Conservation (phyloP, 495 filamentous ascomycete species). For the Lindgomyces ingoldianus region DNA sequence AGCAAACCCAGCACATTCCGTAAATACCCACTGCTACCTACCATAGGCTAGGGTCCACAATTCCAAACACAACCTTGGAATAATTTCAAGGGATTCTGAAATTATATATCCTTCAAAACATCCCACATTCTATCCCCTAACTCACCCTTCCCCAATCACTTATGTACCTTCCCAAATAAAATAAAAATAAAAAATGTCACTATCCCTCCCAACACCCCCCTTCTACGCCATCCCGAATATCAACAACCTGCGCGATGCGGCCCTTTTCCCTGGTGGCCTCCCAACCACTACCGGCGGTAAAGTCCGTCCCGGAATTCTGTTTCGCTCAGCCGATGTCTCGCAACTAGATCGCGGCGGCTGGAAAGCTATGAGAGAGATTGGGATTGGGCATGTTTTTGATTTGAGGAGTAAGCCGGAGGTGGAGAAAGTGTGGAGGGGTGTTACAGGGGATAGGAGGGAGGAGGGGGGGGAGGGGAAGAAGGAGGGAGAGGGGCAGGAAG, state of each 20-base stretch:
- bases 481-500: background rate
- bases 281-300: constrained; percentile 18
- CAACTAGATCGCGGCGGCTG: constrained; percentile 36
- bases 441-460: background rate
- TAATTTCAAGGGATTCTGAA: no score
- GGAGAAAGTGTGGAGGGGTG: constrained; percentile 15
- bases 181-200: background rate
- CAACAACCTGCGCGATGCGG: constrained; percentile 46
- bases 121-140: background rate
- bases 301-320: constrained; percentile 41
- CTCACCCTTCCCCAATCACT: no score
- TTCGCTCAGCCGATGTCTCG: constrained; percentile 42
- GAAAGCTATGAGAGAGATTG: constrained; percentile 32
- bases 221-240: constrained; percentile 43
- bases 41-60: no score
- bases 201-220: constrained; percentile 40
- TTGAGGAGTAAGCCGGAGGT: constrained; percentile 39
- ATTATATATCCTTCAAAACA: no score
- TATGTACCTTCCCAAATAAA: no score
- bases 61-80: no score
- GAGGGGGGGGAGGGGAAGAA: background rate
- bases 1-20: no score
- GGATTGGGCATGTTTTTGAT: constrained; percentile 42
- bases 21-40: no score
- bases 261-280: constrained; percentile 25